Base-by-base conservation (phyloP, 345 rosid genomes). In the Brassica nigra region DNA sequence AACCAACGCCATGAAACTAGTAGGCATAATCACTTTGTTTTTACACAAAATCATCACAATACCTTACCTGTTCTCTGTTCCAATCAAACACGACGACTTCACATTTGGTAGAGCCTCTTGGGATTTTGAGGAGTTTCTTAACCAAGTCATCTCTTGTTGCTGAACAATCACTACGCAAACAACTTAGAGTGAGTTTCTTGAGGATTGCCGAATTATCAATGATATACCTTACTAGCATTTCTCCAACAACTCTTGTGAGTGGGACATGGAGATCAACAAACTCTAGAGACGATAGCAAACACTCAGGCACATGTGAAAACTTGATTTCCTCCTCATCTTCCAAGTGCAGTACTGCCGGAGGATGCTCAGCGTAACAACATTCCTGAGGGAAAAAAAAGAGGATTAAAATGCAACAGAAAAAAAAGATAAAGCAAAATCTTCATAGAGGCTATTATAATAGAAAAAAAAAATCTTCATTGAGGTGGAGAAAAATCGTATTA, bases 231-330 rank as follows among this genome's bases (percentile, higher is more conserved):
- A 29, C 16, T 62, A 30, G 20, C 61, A 55, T 55, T 16, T 55
- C 61, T 16, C 61, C 61, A 16, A 18, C 61, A 55, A 55, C 9
- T 55, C 61, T 18, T 55, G 27, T 16, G 61, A 29, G 18, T 28
- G 36, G n/a, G 36, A 62, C 36, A 2, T 2, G n/a, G 67, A 62
- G 30, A 29, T 62, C 10, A 29, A 62, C 66, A 30, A 6, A 30
- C 66, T 62, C 66, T 5, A 62, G 67, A 62, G 67, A 62, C 39
- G 67, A 63, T 30, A 31, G 23, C 18, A 63, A 63, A 63, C 67
- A 63, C 67, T 31, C 23, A 63, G 67, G 67, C 23, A n/a, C 42
- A 63, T 8, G 2, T 12, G 37, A 29, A 29, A 62, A 29, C 29
- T 1, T 5, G 15, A 29, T 62, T 29, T 62, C 18, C 29, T 29